Evolutionary conservation across 164 flowering plant genomes (phyloP).

Genomic region (Euptelea pleiosperma): DNA sequence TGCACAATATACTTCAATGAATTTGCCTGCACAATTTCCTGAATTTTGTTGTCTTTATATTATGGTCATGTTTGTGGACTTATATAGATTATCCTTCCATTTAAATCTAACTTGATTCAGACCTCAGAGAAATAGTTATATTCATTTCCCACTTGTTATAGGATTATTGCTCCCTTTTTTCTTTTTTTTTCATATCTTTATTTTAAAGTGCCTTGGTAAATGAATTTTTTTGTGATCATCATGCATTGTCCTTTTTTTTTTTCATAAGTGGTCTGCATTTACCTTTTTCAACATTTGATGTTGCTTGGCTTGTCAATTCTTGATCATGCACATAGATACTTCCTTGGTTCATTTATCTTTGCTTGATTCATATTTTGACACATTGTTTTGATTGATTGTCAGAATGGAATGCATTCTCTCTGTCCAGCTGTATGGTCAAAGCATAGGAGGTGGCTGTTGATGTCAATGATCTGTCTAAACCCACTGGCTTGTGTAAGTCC

Average conservation of each 20-base stretch:
- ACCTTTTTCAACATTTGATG: no score
- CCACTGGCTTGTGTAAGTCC: slow-evolving; percentile 88
- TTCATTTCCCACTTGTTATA: no score
- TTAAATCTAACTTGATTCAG: no score
- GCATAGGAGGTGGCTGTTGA: slow-evolving; percentile 93
- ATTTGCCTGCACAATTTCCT: no score
- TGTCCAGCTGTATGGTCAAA: slow-evolving; percentile 99
- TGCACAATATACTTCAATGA: no score
- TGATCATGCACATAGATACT: not conserved
- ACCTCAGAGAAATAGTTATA: no score
- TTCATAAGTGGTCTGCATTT: no score
- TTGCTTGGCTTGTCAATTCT: not conserved
- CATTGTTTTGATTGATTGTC: slow-evolving; percentile 17
- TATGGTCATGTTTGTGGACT: no score
- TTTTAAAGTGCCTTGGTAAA: not conserved
- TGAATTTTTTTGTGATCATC: not conserved
- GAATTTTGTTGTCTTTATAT: no score
- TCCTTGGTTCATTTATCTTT: not conserved
- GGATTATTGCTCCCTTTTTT: no score
- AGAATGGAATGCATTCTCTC: slow-evolving; percentile 96
- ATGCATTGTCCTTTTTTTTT: not conserved
- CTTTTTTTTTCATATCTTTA: no score
- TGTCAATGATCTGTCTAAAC: slow-evolving; percentile 97
- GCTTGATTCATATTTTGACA: not conserved
- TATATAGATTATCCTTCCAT: no score